These are phyloP conservation scores for Pulchroboletus neoregius DNA, from an alignment of 1,284 basidiomycete genomes.

Conservation along the genomic window DNA sequence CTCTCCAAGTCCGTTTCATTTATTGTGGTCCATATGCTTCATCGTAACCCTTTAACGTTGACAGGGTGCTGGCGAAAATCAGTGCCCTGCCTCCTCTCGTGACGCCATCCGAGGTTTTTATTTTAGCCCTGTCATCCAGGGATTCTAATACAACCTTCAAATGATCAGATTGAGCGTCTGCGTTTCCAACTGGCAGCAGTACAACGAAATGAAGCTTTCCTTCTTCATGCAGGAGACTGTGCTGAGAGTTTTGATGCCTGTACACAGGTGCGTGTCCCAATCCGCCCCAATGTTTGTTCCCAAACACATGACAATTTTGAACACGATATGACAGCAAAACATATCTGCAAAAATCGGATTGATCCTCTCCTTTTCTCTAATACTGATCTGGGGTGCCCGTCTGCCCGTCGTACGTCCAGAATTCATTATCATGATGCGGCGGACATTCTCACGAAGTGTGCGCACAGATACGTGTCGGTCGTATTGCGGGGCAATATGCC, in stretches of 20 bases:
- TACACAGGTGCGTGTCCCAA: constrained; percentile 56
- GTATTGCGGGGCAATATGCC: constrained; percentile 95
- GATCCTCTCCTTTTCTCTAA: constrained; percentile 92
- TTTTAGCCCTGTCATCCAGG: not conserved
- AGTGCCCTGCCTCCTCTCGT: constrained; percentile 80
- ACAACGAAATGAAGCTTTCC: constrained; percentile 85
- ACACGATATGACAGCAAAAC: constrained; percentile 59
- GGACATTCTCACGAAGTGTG: constrained; percentile 10
- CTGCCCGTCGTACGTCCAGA: constrained; percentile 67
- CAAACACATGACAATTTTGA: not conserved
- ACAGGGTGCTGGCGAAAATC: constrained; percentile 76
- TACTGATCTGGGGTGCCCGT: constrained; percentile 90
- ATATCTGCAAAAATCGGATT: constrained; percentile 94
- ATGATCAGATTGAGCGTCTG: constrained; percentile 76
- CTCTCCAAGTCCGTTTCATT: constrained; percentile 30
- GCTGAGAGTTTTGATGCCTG: constrained; percentile 93
- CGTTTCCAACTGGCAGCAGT: constrained; percentile 77
- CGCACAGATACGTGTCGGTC: constrained; percentile 75
- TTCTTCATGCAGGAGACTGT: constrained; percentile 96
- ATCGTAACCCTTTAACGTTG: not conserved
- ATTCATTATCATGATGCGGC: not conserved
- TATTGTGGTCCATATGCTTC: not conserved
- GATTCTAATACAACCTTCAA: constrained; percentile 10
- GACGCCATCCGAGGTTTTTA: constrained; percentile 77
- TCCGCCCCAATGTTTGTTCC: no score